Percentiles rank a stretch among this genome's conserved stretches.
These are phyloP conservation scores for Pichia exigua DNA, from an alignment of 805 yeast genomes.

Conservation along the genomic window DNA sequence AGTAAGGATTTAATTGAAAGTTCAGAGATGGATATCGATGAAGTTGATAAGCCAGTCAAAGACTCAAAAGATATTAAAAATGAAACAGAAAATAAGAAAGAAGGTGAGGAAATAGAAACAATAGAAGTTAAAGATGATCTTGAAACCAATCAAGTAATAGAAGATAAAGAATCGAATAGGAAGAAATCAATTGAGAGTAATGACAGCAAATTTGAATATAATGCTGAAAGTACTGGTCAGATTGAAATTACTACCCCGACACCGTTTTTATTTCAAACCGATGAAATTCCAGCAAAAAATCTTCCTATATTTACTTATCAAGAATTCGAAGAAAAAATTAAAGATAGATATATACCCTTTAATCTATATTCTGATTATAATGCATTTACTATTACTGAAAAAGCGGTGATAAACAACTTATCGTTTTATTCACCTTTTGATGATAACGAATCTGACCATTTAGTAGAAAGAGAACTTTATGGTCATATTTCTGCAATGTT, in stretches of 20 bases:
- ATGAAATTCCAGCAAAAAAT: neutral
- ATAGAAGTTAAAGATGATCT: neutral
- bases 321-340: constrained; percentile 15
- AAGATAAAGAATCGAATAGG: neutral
- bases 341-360: constrained; percentile 32
- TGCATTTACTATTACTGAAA: constrained; percentile 39
- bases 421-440: constrained; percentile 43
- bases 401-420: constrained; percentile 38
- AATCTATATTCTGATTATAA: constrained; percentile 36
- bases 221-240: neutral
- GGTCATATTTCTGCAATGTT: constrained; percentile 61
- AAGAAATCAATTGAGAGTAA: neutral
- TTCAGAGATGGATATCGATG: constrained; percentile 3
- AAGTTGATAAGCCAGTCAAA: constrained; percentile 4
- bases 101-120: neutral
- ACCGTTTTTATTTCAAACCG: neutral
- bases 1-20: neutral
- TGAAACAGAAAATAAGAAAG: neutral
- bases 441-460: constrained; percentile 26
- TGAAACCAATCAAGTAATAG: neutral
- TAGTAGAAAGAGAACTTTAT: constrained; percentile 23
- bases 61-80: neutral
- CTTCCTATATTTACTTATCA: constrained; percentile 28
- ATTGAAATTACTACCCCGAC: neutral
- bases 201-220: constrained; percentile 1